These are phyloP conservation scores for Candida dajiaensis DNA, from an alignment of 805 yeast species.

Conservation along the genomic window DNA sequence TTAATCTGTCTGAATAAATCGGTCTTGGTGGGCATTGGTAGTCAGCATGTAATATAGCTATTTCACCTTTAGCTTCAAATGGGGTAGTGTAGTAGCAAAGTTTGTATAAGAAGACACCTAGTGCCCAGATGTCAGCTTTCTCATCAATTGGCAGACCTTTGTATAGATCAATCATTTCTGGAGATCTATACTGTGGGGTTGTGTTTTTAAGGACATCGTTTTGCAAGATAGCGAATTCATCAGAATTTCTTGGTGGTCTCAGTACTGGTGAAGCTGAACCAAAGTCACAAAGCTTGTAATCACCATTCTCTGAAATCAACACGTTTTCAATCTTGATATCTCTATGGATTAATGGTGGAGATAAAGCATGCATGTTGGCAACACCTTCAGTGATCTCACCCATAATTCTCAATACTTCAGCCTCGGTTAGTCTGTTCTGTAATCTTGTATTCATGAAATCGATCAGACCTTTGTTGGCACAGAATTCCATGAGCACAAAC, in stretches of 20 bases:
- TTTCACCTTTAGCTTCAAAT: conserved; percentile 61
- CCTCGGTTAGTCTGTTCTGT: conserved; percentile 58
- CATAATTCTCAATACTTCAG: conserved; percentile 63
- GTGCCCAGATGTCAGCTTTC: conserved; percentile 82
- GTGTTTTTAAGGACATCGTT: conserved; percentile 74
- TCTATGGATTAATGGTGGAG: conserved; percentile 69
- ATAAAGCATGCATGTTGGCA: conserved; percentile 68
- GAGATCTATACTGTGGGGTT: conserved; percentile 80
- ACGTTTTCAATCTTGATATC: conserved; percentile 84
- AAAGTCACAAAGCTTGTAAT: conserved; percentile 72
- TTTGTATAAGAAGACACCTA: conserved; percentile 73
- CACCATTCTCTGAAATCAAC: conserved; percentile 49
- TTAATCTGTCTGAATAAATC: conserved; percentile 53
- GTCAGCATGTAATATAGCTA: conserved; percentile 53
- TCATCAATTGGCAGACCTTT: conserved; percentile 70
- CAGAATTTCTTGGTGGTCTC: conserved; percentile 55
- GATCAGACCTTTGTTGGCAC: conserved; percentile 68
- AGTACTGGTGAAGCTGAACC: conserved; percentile 69
- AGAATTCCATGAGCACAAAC: conserved; percentile 73
- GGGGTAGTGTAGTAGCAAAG: conserved; percentile 81
- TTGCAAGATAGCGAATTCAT: conserved; percentile 53
- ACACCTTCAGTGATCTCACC: conserved; percentile 67
- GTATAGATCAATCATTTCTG: conserved; percentile 76
- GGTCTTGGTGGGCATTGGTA: conserved; percentile 51
- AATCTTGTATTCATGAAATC: conserved; percentile 75